A percentile compares a stretch with the other conserved stretches of the same genome.
Conservation (phyloP, 805 yeast species). For the Candida michaelii region DNA sequence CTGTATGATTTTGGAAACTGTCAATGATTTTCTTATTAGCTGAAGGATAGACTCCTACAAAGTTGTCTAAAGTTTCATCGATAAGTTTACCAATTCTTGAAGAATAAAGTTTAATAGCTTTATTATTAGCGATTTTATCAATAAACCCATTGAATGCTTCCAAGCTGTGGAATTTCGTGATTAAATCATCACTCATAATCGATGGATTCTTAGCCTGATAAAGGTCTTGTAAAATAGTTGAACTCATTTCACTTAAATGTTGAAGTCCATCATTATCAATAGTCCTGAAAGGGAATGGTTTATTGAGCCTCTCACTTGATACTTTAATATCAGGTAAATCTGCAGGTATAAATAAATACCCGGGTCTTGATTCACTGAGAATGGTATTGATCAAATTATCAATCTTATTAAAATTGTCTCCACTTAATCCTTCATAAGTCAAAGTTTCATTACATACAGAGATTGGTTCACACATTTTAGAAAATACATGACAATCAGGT, state of each 20-base stretch:
- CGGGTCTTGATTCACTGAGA: constrained; percentile 66
- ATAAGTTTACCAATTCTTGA: constrained; percentile 70
- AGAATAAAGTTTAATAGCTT: constrained; percentile 49
- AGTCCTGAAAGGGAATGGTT: constrained; percentile 14
- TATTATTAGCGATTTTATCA: constrained; percentile 34
- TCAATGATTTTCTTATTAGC: constrained; percentile 18
- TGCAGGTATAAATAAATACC: constrained; percentile 74
- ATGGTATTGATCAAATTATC: constrained; percentile 65
- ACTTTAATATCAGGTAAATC: constrained; percentile 54
- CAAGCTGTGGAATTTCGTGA: constrained; percentile 58
- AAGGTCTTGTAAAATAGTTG: constrained; percentile 47
- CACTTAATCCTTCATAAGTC: constrained; percentile 25
- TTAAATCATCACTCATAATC: constrained; percentile 68
- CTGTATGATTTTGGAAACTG: constrained; percentile 48
- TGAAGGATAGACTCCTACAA: constrained; percentile 64
- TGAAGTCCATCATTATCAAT: constrained; percentile 10
- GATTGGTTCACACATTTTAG: constrained; percentile 57
- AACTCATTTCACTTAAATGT: constrained; percentile 23
- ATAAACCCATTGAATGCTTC: constrained; percentile 49
- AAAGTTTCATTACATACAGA: constrained; percentile 51
- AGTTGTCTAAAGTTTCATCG: constrained; percentile 66
- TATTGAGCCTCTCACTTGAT: constrained; percentile 21
- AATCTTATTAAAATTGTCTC: constrained; percentile 50
- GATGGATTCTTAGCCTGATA: constrained; percentile 59
- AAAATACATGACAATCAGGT: constrained; percentile 69